Evolutionary conservation across 495 filamentous ascomycete genomes (phyloP).

Genomic region (Lentithecium fluviatile): DNA sequence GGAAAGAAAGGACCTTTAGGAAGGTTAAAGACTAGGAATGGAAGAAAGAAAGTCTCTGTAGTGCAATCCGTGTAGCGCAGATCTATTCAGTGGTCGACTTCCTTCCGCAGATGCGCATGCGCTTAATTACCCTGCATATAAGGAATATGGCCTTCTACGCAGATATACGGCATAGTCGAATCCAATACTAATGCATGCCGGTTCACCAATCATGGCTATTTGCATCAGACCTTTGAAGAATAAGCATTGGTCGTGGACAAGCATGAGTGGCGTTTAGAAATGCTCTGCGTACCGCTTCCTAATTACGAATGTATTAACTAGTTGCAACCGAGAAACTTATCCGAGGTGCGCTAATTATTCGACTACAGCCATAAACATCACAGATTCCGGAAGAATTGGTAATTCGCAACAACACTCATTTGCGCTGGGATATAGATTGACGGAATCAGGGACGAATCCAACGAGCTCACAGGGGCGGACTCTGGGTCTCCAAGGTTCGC

Average conservation of each 20-base stretch:
- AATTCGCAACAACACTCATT: slow-evolving; percentile 3
- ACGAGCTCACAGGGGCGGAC: slow-evolving; percentile 1
- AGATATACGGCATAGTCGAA: slow-evolving; percentile 2
- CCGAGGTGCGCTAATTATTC: slow-evolving; percentile 1
- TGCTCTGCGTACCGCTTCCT: slow-evolving; percentile 3
- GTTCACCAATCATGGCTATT: not conserved
- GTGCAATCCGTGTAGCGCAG: not conserved
- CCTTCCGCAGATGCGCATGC: slow-evolving; percentile 1
- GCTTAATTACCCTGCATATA: slow-evolving; percentile 1
- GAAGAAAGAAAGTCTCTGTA: slow-evolving; percentile 1
- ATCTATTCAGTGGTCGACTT: slow-evolving; percentile 2
- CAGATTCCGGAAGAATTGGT: slow-evolving; percentile 3
- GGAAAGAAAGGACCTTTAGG: slow-evolving; percentile 2
- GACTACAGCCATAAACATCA: slow-evolving; percentile 2
- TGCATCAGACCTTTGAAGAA: slow-evolving; percentile 2
- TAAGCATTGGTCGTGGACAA: slow-evolving; percentile 3
- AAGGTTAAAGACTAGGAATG: not conserved
- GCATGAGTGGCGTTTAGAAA: slow-evolving; percentile 1
- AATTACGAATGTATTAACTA: slow-evolving; percentile 1
- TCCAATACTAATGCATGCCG: slow-evolving; percentile 1
- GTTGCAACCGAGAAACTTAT: not conserved
- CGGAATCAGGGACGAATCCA: slow-evolving; percentile 4
- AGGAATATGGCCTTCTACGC: slow-evolving; percentile 3
- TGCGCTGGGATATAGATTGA: slow-evolving; percentile 4
- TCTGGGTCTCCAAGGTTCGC: not conserved